Evolutionary conservation across 345 rosid species (phyloP).

Genomic region (Aethionema arabicum): DNA sequence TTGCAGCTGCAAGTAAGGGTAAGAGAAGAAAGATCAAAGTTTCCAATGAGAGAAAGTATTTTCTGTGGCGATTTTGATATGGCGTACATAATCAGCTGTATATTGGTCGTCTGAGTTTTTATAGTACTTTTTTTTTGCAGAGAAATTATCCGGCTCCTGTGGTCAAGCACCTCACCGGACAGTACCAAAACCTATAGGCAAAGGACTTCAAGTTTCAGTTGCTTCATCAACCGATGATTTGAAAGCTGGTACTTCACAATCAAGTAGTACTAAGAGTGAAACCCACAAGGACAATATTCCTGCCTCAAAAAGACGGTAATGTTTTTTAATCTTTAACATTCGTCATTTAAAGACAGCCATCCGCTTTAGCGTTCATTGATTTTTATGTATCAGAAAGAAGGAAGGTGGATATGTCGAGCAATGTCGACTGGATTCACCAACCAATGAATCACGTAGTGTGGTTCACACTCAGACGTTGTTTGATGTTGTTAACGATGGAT

Average conservation of each 20-base stretch:
- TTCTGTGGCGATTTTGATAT: slow-evolving; percentile 13
- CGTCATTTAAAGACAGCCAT: slow-evolving; percentile 7
- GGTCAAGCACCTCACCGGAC: slow-evolving; percentile 39
- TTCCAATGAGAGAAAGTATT: not conserved
- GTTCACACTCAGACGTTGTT: slow-evolving; percentile 58
- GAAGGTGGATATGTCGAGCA: slow-evolving; percentile 44
- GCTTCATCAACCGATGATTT: slow-evolving; percentile 40
- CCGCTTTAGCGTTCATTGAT: slow-evolving; percentile 1
- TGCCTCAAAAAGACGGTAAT: slow-evolving; percentile 65
- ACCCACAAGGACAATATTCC: slow-evolving; percentile 47
- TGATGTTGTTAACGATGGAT: slow-evolving; percentile 87
- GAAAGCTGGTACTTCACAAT: slow-evolving; percentile 45
- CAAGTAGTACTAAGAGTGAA: slow-evolving; percentile 48
- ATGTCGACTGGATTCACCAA: slow-evolving; percentile 45
- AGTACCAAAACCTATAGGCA: slow-evolving; percentile 32
- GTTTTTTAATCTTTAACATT: slow-evolving; percentile 14
- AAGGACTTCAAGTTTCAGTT: slow-evolving; percentile 39
- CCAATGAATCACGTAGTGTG: slow-evolving; percentile 53
- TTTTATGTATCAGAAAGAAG: slow-evolving; percentile 55
- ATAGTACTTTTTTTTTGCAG: slow-evolving; percentile 38
- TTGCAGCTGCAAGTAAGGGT: slow-evolving; percentile 49
- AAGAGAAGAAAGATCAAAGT: slow-evolving; percentile 15
- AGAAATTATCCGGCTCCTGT: slow-evolving; percentile 46
- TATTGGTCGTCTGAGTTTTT: slow-evolving; percentile 13
- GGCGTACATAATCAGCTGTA: slow-evolving; percentile 1